Conservation (phyloP, 192 early-diverging fungal species). For the Entomortierella chlamydospora region DNA sequence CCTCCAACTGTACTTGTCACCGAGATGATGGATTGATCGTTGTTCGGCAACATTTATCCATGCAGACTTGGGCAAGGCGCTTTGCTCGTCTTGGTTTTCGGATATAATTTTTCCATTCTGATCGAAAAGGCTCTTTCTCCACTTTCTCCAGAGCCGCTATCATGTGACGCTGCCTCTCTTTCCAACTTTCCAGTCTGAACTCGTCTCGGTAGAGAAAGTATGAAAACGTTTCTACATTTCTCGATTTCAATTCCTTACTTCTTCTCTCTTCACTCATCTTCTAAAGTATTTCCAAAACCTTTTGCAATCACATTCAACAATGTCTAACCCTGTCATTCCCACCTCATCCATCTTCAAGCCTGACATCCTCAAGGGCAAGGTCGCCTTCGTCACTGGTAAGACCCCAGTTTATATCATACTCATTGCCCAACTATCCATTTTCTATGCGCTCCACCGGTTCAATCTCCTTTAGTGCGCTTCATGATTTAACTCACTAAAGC, state of each 20-base stretch:
- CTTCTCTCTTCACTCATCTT: conserved; percentile 31
- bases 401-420: no score
- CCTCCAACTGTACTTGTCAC: no score
- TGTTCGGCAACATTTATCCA: no score
- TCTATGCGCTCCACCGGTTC: no score
- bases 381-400: conserved; percentile 69
- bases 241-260: background rate
- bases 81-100: no score
- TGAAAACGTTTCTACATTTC: background rate
- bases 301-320: background rate
- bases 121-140: background rate
- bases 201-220: no score
- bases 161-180: background rate
- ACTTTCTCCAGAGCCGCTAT: background rate
- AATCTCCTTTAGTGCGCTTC: no score
- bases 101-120: conserved; percentile 20
- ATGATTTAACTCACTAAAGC: no score
- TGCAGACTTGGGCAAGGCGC: no score
- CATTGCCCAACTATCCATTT: background rate
- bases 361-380: conserved; percentile 68
- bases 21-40: no score
- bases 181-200: no score
- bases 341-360: conserved; percentile 54
- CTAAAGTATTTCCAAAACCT: background rate
- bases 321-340: conserved; percentile 40